Base-by-base conservation (phyloP, 257 asterid species). In the Capsicum chinense region DNA sequence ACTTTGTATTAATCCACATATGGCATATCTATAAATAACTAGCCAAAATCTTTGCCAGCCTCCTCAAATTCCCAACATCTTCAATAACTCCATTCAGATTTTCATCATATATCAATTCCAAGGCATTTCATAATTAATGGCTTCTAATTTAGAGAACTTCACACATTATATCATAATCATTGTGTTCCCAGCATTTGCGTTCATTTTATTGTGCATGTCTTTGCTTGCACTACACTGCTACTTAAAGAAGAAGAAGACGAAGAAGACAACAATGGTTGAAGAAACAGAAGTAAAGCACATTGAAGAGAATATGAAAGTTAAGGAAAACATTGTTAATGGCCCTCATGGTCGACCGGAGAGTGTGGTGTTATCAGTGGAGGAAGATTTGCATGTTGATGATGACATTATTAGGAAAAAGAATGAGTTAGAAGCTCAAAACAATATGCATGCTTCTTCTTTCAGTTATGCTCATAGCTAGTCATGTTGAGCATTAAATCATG, bases 301-400 rank as follows among this genome's bases (percentile, higher is more conserved):
- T 0, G 87, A 91, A 8, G 86, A 88, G 59, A 91, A 88, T 59
- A 63, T 67, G 39, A 85, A 69, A 82, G 88, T 92, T 67, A 91
- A 87, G 85, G 93, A 87, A 83, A 88, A 85, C 56, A 83, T 90
- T 5, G 87, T 90, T 2, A 84, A 88, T 35, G 90, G 92, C 14
- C 89, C 91, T 9, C 73, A 82, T 70, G 94, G 93, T 59, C 26
- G 42, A 12, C 83, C 84, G 5, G 48, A 90, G 58, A 79, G 74
- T 14, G 83, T 90, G 62, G 79, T 85, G 79, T 26, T 92, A 33
- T 86, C 91, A 21, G 13, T 92, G 6, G 94, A 91, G 79, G 94
- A 87, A 4, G 92, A 92, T 56, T 84, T 85, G 80, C 90, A 89
- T 67, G 83, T 80, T 6, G 88, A 91, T 74, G 90, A 91, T 84